Evolutionary conservation across 108 stramenopile species (phyloP).

Genomic region (Cyclotella kingstonii): DNA sequence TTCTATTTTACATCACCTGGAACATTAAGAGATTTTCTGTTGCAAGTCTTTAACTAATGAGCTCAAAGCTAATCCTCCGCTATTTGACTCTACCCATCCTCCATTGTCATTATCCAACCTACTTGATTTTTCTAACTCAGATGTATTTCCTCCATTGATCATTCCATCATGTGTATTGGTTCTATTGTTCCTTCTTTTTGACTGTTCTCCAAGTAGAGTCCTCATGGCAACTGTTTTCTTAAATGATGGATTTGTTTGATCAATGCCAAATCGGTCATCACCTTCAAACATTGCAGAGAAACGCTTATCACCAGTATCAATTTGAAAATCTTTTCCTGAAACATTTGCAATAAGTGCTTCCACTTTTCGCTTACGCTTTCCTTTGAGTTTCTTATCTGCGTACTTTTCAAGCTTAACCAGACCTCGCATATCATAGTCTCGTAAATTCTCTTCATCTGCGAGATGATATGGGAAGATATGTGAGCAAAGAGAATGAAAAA

Average conservation of each 20-base stretch:
- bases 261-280: slow-evolving; percentile 91
- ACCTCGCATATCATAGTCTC: slow-evolving; percentile 84
- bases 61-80: slow-evolving; percentile 50
- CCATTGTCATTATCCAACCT: not conserved
- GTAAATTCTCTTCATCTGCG: slow-evolving; percentile 63
- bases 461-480: not conserved
- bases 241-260: slow-evolving; percentile 81
- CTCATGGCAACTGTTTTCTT: slow-evolving; percentile 92
- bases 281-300: slow-evolving; percentile 91
- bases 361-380: slow-evolving; percentile 79
- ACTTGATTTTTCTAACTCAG: slow-evolving; percentile 1
- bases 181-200: slow-evolving; percentile 73
- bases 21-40: slow-evolving; percentile 46
- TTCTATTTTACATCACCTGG: too few relatives aligned
- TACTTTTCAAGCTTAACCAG: slow-evolving; percentile 75
- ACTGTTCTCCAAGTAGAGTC: slow-evolving; percentile 76
- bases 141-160: not conserved
- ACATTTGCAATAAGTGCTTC: slow-evolving; percentile 64
- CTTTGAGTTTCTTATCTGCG: slow-evolving; percentile 75
- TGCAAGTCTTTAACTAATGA: slow-evolving; percentile 68
- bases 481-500: not conserved
- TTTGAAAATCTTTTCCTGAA: slow-evolving; percentile 76
- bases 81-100: slow-evolving; percentile 13
- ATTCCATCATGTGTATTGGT: slow-evolving; percentile 14
- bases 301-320: slow-evolving; percentile 82